Percentiles rank a stretch among this genome's conserved stretches.
phyloP scores from a whole-genome alignment of 805 yeast species.

The Kodamaea sagamina region DNA sequence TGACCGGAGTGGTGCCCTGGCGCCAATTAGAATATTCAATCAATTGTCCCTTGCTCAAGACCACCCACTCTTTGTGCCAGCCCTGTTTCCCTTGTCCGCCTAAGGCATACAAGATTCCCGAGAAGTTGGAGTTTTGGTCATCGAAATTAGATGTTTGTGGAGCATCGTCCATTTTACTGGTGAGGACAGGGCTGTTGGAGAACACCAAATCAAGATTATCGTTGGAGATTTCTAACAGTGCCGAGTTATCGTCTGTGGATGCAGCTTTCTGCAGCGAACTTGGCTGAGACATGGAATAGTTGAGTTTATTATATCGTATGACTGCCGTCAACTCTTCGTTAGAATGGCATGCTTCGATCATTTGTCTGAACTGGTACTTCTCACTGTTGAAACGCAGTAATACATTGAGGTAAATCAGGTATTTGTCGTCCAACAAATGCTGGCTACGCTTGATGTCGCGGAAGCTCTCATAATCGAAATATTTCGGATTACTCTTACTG shows the following conservation, averaged over 20 bases:
- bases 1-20: constrained; percentile 59
- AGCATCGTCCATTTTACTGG: constrained; percentile 6
- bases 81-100: constrained; percentile 64
- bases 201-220: constrained; percentile 12
- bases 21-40: constrained; percentile 82
- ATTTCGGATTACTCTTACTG: constrained; percentile 14
- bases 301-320: constrained; percentile 30
- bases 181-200: constrained; percentile 1
- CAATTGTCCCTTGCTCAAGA: constrained; percentile 64
- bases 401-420: constrained; percentile 34
- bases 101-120: constrained; percentile 56
- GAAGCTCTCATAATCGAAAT: constrained; percentile 19
- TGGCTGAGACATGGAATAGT: constrained; percentile 9
- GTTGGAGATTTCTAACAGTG: neutral
- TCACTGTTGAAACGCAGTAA: constrained; percentile 43
- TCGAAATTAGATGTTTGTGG: constrained; percentile 4
- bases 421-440: constrained; percentile 22
- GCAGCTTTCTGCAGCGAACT: neutral
- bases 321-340: constrained; percentile 42
- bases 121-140: constrained; percentile 31
- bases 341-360: constrained; percentile 40
- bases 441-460: constrained; percentile 20
- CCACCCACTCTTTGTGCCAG: constrained; percentile 93
- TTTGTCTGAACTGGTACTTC: constrained; percentile 41
- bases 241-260: constrained; percentile 1